Base-by-base conservation (phyloP, 345 rosid genomes). In the Passiflora organensis region DNA sequence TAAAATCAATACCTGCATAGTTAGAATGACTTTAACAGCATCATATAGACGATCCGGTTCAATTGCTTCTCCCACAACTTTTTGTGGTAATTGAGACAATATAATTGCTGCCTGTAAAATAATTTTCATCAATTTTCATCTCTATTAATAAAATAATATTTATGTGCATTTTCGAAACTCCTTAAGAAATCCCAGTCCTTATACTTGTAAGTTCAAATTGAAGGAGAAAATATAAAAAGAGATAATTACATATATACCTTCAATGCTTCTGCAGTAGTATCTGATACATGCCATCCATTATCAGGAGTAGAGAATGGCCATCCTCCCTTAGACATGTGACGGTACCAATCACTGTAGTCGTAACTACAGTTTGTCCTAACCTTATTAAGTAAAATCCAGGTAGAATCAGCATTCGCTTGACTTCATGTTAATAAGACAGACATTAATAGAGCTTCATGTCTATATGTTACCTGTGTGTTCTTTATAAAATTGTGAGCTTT, bases 301-400 rank as follows among this genome's bases (percentile, higher is more conserved):
- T 87, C 91, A 0, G 72, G 69, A 12, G 83, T 84, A 1, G 91
- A 84, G 75, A 87, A 87, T 47, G 86, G 72, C 91, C 95, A 87
- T 43, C 84, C 95, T 44, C 91, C 95, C 13, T 73, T 78, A 0
- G 78, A 59, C 34, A 76, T 58, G 62, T 87, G 86, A 9, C 86
- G 78, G 18, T 82, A 77, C 83, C 90, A 83, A 10, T 19, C 4
- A 12, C 47, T 55, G 2, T 53, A 59, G 45, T 72, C 59, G 12
- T 69, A 74, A 1, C 58, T 28, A 8, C 75, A 70, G 38, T 79
- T 63, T 37, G 21, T 59, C 51, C 38, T 62, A 10, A 82, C 63
- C 87, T 86, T 38, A 1, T 3, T 28, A 4, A 10, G n/a, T 39
- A 39, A 2, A 39, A 39, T 5, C 12, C 2, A 39, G 43, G n/a